Percentiles rank a stretch among this genome's conserved stretches.
phyloP scores from a whole-genome alignment of 2,329 filamentous ascomycete species.

The Aureobasidium melanogenum region DNA sequence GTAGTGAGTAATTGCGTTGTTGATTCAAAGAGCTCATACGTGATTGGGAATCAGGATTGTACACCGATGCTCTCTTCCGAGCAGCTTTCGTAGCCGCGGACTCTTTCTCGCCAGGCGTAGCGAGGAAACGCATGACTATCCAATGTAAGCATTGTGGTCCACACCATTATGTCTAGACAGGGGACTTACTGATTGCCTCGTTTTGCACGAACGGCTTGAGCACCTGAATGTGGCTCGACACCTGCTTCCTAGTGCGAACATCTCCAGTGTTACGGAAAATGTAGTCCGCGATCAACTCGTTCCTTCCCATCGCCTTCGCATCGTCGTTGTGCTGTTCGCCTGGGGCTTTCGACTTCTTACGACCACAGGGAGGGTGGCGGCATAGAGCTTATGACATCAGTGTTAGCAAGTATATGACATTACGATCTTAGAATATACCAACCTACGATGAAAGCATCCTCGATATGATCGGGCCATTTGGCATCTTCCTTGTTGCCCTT shows the following conservation, averaged over 20 bases:
- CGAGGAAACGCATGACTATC: conserved; percentile 12
- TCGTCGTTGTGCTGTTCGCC: conserved; percentile 14
- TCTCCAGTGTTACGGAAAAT: conserved; percentile 48
- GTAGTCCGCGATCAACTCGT: conserved; percentile 52
- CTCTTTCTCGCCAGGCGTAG: conserved; percentile 8
- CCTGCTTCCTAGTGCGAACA: conserved; percentile 47
- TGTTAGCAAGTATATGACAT: not conserved
- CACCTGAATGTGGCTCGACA: conserved; percentile 57
- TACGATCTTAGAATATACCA: conserved; percentile 12
- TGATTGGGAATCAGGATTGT: not conserved
- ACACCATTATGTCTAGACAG: not conserved
- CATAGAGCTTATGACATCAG: conserved; percentile 34
- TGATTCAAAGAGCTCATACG: not conserved
- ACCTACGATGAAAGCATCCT: conserved; percentile 42
- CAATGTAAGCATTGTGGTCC: not conserved
- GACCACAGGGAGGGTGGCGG: conserved; percentile 50
- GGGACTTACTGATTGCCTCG: conserved; percentile 31
- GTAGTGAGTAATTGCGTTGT: not conserved
- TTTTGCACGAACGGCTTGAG: conserved; percentile 47
- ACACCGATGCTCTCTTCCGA: not conserved
- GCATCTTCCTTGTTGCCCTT: conserved; percentile 23
- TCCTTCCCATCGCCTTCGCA: conserved; percentile 48
- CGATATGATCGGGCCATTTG: conserved; percentile 40
- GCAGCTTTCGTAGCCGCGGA: not conserved
- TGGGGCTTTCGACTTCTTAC: conserved; percentile 33